Conservation (phyloP, 306 rosid genomes). For the Fragaria vesca region DNA sequence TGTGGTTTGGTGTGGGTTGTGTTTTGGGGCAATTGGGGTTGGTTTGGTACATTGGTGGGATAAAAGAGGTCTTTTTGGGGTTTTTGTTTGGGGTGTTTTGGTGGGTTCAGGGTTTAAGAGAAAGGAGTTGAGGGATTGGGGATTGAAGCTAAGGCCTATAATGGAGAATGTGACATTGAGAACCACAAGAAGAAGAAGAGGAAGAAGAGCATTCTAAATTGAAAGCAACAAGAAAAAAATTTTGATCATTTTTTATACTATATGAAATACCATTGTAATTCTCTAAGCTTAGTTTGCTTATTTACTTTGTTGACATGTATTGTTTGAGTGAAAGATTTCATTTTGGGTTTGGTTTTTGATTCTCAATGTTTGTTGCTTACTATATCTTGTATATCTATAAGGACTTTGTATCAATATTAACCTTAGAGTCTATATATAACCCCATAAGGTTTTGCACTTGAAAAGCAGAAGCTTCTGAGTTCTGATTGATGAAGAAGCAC, state of each 20-base stretch:
- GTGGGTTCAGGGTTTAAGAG: constrained; percentile 38
- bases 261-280: background rate
- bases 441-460: background rate
- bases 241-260: background rate
- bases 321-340: background rate
- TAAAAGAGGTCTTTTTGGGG: constrained; percentile 28
- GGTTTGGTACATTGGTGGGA: constrained; percentile 34
- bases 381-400: background rate
- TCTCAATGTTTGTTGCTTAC: background rate
- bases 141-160: constrained; percentile 23
- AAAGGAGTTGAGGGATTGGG: constrained; percentile 33
- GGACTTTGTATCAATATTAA: background rate
- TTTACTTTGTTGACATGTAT: constrained; percentile 1
- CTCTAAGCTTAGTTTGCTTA: background rate
- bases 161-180: constrained; percentile 14
- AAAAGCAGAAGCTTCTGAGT: background rate
- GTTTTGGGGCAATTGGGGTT: constrained; percentile 30
- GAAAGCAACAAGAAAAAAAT: background rate
- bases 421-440: background rate
- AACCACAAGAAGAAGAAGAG: constrained; percentile 4
- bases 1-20: constrained; percentile 27
- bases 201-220: constrained; percentile 29
- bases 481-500: constrained; percentile 34
- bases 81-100: constrained; percentile 31
- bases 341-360: background rate